Evolutionary conservation across 2,329 filamentous ascomycete genomes (phyloP).

Genomic region (Apiospora hydei): DNA sequence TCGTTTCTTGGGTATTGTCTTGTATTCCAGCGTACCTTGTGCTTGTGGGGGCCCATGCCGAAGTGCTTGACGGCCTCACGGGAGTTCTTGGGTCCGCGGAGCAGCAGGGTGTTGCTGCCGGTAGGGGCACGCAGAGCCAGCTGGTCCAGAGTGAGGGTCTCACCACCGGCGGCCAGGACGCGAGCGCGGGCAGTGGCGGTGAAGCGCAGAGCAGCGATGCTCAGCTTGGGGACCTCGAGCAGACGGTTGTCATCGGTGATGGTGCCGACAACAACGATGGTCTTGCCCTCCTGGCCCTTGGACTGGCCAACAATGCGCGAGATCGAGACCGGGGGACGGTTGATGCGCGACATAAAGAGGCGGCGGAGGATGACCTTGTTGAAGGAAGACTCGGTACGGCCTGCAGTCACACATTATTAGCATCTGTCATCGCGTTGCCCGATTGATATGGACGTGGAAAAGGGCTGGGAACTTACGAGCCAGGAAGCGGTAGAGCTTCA

Average conservation of each 20-base stretch:
- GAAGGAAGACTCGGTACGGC: constrained; percentile 96
- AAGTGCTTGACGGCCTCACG: constrained; percentile 99
- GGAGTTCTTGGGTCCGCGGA: constrained; percentile 97
- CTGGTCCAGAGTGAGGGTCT: constrained; percentile 96
- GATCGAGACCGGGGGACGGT: constrained; percentile 93
- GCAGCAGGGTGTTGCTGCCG: constrained; percentile 94
- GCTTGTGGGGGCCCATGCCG: constrained; percentile 94
- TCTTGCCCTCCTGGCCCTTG: constrained; percentile 77
- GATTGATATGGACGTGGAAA: neutral
- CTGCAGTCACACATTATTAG: constrained; percentile 51
- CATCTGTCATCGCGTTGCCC: neutral
- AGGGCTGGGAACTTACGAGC: constrained; percentile 72
- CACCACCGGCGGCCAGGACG: constrained; percentile 91
- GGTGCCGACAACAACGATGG: constrained; percentile 91
- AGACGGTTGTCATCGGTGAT: constrained; percentile 98
- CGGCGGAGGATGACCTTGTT: constrained; percentile 98
- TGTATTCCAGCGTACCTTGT: constrained; percentile 72
- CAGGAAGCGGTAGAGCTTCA: constrained; percentile 98
- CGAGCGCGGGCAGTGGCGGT: constrained; percentile 94
- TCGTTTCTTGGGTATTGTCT: neutral
- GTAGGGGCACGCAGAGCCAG: constrained; percentile 94
- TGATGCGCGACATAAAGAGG: constrained; percentile 98
- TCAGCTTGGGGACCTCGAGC: constrained; percentile 88
- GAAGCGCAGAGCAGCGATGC: constrained; percentile 93
- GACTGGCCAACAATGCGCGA: constrained; percentile 83